Conservation (phyloP, 192 early-diverging fungal species). For the Obelidium mucronatum region DNA sequence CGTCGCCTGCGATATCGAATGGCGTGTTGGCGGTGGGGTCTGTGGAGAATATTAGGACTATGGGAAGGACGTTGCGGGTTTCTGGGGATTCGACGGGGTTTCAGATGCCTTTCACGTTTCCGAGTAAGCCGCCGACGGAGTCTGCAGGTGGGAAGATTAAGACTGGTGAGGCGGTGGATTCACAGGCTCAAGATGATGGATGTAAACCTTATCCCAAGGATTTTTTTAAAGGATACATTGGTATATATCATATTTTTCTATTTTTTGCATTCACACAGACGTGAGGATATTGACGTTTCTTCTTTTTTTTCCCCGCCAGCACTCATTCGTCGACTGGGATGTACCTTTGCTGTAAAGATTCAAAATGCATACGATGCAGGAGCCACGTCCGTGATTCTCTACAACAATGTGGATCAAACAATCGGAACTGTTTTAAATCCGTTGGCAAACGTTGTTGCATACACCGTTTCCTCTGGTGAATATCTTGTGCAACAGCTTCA, state of each 20-base stretch:
- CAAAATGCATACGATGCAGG: conserved; percentile 24
- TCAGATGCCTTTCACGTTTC: neutral
- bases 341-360: conserved; percentile 72
- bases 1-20: neutral
- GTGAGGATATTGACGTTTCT: too few species aligned
- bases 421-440: conserved; percentile 3
- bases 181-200: neutral
- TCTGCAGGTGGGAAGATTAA: neutral
- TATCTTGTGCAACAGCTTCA: neutral
- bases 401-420: conserved; percentile 33
- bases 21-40: neutral
- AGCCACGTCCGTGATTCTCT: conserved; percentile 41
- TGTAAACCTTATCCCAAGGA: neutral
- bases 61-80: neutral
- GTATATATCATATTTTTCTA: too few species aligned
- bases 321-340: conserved; percentile 74
- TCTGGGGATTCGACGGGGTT: neutral
- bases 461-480: conserved; percentile 14
- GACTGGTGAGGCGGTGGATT: neutral
- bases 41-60: neutral
- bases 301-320: conserved; percentile 3
- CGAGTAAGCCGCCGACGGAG: neutral
- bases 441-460: conserved; percentile 4
- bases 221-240: conserved; percentile 2
- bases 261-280: too few species aligned